These are phyloP conservation scores for Ophiosphaerella korrae DNA, from an alignment of 2,329 filamentous ascomycete genomes.

Conservation along the genomic window DNA sequence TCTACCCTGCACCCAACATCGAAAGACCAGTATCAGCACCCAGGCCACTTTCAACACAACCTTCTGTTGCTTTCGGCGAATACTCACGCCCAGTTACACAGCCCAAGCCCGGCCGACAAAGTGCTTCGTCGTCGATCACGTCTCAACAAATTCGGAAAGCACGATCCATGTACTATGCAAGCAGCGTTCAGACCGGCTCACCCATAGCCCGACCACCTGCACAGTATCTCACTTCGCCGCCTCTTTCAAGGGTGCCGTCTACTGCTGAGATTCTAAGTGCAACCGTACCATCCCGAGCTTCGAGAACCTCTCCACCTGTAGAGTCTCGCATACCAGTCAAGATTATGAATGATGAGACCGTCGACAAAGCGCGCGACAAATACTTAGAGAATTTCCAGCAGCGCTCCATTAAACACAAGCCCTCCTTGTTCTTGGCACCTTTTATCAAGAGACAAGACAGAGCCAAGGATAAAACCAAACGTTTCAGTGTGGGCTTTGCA, in stretches of 20 bases:
- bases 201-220: constrained; percentile 41
- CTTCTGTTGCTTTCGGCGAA: constrained; percentile 28
- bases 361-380: constrained; percentile 46
- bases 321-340: constrained; percentile 33
- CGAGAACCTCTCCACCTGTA: constrained; percentile 25
- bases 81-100: constrained; percentile 34
- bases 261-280: constrained; percentile 5
- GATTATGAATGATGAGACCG: constrained; percentile 28
- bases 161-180: constrained; percentile 48
- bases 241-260: constrained; percentile 7
- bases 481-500: constrained; percentile 13
- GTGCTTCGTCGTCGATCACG: constrained; percentile 29
- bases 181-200: constrained; percentile 45
- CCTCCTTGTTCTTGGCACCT: constrained; percentile 51
- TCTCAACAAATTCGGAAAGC: constrained; percentile 47
- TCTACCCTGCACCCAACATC: constrained; percentile 19
- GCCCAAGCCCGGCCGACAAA: constrained; percentile 26
- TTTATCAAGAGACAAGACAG: constrained; percentile 52
- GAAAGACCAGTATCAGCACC: constrained; percentile 10
- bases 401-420: constrained; percentile 48
- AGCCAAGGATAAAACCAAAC: constrained; percentile 23
- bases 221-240: constrained; percentile 38
- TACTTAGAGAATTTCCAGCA: constrained; percentile 50
- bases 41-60: constrained; percentile 24
- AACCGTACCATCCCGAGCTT: constrained; percentile 6